Evolutionary conservation across 768 basidiomycete species (phyloP).

Genomic region (Trametes gibbosa): DNA sequence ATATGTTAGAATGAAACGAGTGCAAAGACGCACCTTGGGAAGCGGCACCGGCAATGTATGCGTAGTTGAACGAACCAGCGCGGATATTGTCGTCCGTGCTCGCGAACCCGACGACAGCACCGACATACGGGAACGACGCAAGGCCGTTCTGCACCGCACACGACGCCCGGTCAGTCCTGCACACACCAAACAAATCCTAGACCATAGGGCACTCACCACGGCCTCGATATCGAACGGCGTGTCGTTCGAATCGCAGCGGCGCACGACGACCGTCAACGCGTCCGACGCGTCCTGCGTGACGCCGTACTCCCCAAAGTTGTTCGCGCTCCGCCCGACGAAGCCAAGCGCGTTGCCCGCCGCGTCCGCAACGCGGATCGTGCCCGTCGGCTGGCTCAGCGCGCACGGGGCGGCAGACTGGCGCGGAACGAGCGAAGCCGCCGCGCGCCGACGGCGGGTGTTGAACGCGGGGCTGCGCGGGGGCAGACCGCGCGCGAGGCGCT

Average conservation of each 20-base stretch:
- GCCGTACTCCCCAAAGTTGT: constrained; percentile 23
- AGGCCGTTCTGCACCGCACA: constrained; percentile 8
- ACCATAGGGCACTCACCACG: background rate
- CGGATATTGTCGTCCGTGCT: constrained; percentile 10
- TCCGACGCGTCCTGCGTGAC: constrained; percentile 7
- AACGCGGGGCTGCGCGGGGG: constrained; percentile 20
- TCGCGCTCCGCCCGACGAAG: constrained; percentile 8
- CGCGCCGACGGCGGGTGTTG: background rate
- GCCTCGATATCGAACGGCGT: background rate
- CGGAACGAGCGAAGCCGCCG: constrained; percentile 5
- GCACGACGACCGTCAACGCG: constrained; percentile 17
- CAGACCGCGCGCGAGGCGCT: constrained; percentile 22
- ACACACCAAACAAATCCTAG: too few relatives aligned
- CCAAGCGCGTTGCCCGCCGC: background rate
- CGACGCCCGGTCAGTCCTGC: background rate
- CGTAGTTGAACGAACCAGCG: constrained; percentile 17
- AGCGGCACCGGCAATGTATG: constrained; percentile 14
- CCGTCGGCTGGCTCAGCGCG: constrained; percentile 5
- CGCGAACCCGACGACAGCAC: constrained; percentile 14
- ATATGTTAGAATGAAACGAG: background rate
- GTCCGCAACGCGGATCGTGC: constrained; percentile 15
- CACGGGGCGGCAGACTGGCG: constrained; percentile 11
- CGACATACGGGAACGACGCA: constrained; percentile 10
- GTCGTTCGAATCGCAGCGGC: background rate
- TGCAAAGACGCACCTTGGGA: constrained; percentile 10